Conservation (phyloP, 768 basidiomycete genomes). For the Lyophyllum decastes region DNA sequence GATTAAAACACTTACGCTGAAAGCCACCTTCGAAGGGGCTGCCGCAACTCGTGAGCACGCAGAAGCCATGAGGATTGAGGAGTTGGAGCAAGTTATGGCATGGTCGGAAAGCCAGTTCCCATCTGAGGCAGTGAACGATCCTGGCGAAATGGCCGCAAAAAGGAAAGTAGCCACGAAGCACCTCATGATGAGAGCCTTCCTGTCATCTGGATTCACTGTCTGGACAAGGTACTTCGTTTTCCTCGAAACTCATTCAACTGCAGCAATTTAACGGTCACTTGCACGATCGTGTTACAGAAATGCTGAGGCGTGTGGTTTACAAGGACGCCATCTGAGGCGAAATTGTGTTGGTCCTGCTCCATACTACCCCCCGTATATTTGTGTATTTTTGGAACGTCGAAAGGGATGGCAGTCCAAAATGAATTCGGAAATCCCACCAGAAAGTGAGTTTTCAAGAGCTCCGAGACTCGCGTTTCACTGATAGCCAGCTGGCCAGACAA, state of each 20-base stretch:
- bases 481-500: neutral
- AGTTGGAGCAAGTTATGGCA: neutral
- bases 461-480: neutral
- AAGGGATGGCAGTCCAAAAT: neutral
- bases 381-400: neutral
- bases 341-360: neutral
- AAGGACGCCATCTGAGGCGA: neutral
- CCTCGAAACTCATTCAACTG: no score
- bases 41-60: neutral
- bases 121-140: neutral
- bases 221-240: neutral
- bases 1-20: neutral
- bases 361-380: neutral
- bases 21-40: neutral
- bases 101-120: neutral
- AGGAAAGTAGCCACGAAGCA: neutral
- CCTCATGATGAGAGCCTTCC: neutral
- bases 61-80: neutral
- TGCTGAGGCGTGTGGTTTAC: neutral
- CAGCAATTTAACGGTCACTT: neutral
- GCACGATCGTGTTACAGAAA: neutral
- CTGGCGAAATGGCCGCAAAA: neutral
- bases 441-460: neutral
- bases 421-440: neutral
- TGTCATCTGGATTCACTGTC: neutral